Evolutionary conservation across 2,329 filamentous ascomycete genomes (phyloP), one percentile per base, ranked within the genome.

Genomic region (Colletotrichum melonis): DNA sequence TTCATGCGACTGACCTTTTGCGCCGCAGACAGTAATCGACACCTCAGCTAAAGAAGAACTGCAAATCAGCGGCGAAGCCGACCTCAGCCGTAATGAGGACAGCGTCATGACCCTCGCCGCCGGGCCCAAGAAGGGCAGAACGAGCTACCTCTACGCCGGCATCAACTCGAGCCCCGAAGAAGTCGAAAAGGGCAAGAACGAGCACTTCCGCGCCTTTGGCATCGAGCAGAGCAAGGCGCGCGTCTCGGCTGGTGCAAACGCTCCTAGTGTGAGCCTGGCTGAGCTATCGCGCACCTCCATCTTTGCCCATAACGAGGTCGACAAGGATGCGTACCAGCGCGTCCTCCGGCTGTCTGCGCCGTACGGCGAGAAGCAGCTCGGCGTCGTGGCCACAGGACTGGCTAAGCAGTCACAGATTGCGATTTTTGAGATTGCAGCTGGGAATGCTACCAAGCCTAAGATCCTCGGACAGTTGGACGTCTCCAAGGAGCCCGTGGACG

Each of bases 81-180:
- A 95, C 72, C 90, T 98, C 62, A 93, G 93, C 74, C 89, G 91
- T 77, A 91, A 95, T 79, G 95, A 98, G 84, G 96, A 98, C 83
- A 97, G 93, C 69, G 94, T 97, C 72, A 95, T 93, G 76, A 95
- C 93, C 67, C 87, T 98, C 63, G 94, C 92, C 55, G 90, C 93
- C 65, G 91, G 94, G 76, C 88, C 84, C 79, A 88, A 79, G 82
- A 75, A 75, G 73, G 62, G 71, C 9, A 28, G 67, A 28, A 84
- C 80, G 64, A 89, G 89, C 6, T 80, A 89, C 55, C 84, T 91
- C 8, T 92, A 94, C 76, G 94, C 95, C 30, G 95, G 95, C 67
- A 92, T 98, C 84, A 98, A 98, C 82, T 95, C 94, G 72, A 93
- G 92, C 72, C 88, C 91, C 59, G 88, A 88, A 6, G 92, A 95